These are phyloP conservation scores for Stropharia rugosoannulata DNA, from an alignment of 768 basidiomycete genomes.

Conservation along the genomic window DNA sequence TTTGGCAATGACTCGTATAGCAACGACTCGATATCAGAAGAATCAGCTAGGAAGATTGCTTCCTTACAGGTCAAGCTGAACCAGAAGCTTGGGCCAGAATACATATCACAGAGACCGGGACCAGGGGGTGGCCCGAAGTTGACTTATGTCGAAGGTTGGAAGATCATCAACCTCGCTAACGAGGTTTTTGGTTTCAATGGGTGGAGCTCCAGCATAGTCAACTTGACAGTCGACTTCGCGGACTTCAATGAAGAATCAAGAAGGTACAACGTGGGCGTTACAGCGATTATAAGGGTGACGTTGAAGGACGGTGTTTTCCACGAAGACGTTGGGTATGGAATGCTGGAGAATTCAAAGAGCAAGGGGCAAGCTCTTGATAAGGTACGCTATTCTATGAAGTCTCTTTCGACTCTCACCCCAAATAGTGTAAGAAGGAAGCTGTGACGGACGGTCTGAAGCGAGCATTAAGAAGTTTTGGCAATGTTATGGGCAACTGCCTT, in stretches of 20 bases:
- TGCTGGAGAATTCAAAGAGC: constrained; percentile 78
- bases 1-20: constrained; percentile 6
- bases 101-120: constrained; percentile 84
- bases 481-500: constrained; percentile 93
- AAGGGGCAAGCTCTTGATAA: constrained; percentile 91
- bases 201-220: constrained; percentile 83
- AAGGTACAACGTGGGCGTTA: constrained; percentile 71
- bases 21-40: constrained; percentile 50
- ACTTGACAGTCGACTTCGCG: constrained; percentile 71
- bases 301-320: constrained; percentile 86
- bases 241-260: constrained; percentile 71
- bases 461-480: constrained; percentile 89
- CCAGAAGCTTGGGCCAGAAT: constrained; percentile 93
- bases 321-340: constrained; percentile 93
- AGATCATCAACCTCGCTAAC: constrained; percentile 95
- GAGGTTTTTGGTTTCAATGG: constrained; percentile 99
- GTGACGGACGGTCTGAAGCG: constrained; percentile 95
- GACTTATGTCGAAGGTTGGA: constrained; percentile 97
- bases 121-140: constrained; percentile 86
- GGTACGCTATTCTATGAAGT: constrained; percentile 43
- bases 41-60: constrained; percentile 65
- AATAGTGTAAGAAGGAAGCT: constrained; percentile 96
- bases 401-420: not conserved
- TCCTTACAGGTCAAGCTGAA: constrained; percentile 78
- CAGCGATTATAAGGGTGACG: constrained; percentile 85